A percentile compares a stretch with the other conserved stretches of the same genome.
Conservation (phyloP, 306 rosid species). For the Vigna radiata region DNA sequence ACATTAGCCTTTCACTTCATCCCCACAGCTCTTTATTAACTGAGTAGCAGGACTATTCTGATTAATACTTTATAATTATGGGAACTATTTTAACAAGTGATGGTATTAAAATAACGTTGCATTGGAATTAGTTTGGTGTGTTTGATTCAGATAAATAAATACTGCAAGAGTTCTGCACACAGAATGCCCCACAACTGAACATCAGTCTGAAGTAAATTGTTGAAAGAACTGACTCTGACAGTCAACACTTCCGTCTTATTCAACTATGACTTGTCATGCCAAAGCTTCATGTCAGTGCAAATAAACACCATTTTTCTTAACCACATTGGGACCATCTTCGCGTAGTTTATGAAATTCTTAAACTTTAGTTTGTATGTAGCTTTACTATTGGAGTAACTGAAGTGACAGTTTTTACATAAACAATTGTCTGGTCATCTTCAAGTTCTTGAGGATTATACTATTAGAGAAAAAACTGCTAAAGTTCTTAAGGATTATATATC, state of each 20-base stretch:
- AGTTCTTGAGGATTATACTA: not conserved
- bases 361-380: not conserved
- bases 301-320: slow-evolving; percentile 17
- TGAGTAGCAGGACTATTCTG: not conserved
- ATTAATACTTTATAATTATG: not conserved
- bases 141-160: slow-evolving; percentile 19
- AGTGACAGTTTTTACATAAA: not conserved
- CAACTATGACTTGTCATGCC: slow-evolving; percentile 23
- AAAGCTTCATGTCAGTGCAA: slow-evolving; percentile 35
- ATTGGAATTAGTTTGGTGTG: not conserved
- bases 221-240: slow-evolving; percentile 15
- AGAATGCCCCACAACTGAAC: slow-evolving; percentile 14
- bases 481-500: not conserved
- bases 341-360: not conserved
- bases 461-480: not conserved
- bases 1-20: no score
- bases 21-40: not conserved
- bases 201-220: slow-evolving; percentile 12
- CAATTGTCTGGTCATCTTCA: not conserved
- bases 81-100: not conserved
- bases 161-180: not conserved
- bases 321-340: not conserved
- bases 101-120: not conserved
- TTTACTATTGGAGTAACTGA: not conserved
- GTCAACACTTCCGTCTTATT: slow-evolving; percentile 5